phyloP scores from a whole-genome alignment of 345 rosid genomes.

The Erysimum cheiranthoides region DNA sequence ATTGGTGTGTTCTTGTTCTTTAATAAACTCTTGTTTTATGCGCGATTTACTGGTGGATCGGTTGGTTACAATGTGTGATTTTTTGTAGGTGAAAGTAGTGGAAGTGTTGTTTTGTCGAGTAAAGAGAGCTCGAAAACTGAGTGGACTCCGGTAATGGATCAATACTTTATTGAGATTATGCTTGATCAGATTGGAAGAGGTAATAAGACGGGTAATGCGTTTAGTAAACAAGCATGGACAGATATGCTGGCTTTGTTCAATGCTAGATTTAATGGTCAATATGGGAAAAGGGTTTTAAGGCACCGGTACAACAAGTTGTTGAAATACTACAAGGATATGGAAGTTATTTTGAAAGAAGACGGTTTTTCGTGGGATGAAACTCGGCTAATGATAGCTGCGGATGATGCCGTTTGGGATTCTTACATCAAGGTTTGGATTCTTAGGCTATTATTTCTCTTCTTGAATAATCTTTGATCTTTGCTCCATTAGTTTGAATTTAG shows the following conservation, averaged over 20 bases:
- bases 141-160: slow-evolving; percentile 80
- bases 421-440: slow-evolving; percentile 61
- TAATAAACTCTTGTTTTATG: neutral
- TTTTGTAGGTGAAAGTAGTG: slow-evolving; percentile 61
- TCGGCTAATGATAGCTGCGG: slow-evolving; percentile 60
- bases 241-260: slow-evolving; percentile 80
- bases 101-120: slow-evolving; percentile 33
- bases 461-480: slow-evolving; percentile 17
- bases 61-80: neutral
- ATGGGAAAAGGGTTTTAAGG: slow-evolving; percentile 81
- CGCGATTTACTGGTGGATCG: neutral
- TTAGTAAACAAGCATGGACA: slow-evolving; percentile 82
- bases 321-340: slow-evolving; percentile 69
- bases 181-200: slow-evolving; percentile 80
- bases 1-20: slow-evolving; percentile 50
- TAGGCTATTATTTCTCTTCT: neutral
- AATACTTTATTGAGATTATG: slow-evolving; percentile 74
- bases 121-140: slow-evolving; percentile 71
- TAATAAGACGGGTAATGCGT: slow-evolving; percentile 61
- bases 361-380: slow-evolving; percentile 83
- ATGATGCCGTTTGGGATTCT: slow-evolving; percentile 72
- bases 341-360: slow-evolving; percentile 54
- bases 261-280: slow-evolving; percentile 65
- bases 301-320: slow-evolving; percentile 75
- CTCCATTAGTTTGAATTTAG: slow-evolving; percentile 29